Evolutionary conservation across 176 grass and related monocot genomes (phyloP).

Genomic region (Carex pumila): DNA sequence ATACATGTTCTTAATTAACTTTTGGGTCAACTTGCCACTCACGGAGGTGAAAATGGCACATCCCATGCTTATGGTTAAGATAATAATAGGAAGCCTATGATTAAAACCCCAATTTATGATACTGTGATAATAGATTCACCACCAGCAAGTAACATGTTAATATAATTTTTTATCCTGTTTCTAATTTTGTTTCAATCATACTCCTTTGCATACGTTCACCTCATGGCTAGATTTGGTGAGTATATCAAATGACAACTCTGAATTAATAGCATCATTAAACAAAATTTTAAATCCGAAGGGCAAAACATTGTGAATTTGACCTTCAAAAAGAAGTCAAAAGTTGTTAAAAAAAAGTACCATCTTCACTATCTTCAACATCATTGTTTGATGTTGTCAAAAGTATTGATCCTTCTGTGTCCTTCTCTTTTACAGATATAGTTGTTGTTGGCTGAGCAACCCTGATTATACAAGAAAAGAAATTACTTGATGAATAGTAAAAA

Average conservation of each 20-base stretch:
- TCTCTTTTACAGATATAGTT: constrained; percentile 28
- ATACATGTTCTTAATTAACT: background rate
- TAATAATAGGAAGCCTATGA: background rate
- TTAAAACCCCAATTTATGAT: background rate
- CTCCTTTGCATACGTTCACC: background rate
- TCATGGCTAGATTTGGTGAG: background rate
- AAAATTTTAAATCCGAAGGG: background rate
- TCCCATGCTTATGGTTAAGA: background rate
- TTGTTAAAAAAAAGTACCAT: background rate
- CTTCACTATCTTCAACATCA: constrained; percentile 35
- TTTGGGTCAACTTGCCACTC: background rate
- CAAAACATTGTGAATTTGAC: background rate
- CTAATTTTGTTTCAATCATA: background rate
- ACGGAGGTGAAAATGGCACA: background rate
- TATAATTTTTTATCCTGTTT: background rate
- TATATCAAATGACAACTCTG: background rate
- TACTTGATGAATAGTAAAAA: background rate
- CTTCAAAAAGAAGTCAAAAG: background rate
- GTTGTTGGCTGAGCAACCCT: constrained; percentile 19
- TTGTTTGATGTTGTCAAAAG: background rate
- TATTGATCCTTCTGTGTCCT: constrained; percentile 19
- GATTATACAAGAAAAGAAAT: constrained; percentile 16
- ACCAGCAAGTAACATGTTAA: background rate
- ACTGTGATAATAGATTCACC: background rate
- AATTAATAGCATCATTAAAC: background rate